These are phyloP conservation scores for Mortierella sp. DNA, from an alignment of 371 early-diverging fungal species.

Conservation along the genomic window DNA sequence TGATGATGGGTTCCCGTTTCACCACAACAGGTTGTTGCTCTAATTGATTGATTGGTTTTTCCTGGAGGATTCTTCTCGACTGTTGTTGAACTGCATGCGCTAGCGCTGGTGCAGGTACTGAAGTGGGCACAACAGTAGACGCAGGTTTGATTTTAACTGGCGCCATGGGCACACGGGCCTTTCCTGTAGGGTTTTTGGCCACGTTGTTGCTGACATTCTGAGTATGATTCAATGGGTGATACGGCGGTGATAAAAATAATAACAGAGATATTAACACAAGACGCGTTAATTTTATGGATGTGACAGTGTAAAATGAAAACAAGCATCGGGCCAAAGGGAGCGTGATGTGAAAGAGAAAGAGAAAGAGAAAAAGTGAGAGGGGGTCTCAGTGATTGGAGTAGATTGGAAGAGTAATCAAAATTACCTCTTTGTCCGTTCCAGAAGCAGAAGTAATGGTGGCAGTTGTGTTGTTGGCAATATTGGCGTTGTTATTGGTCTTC, in stretches of 20 bases:
- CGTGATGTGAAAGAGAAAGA: neutral
- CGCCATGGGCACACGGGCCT: slow-evolving; percentile 3
- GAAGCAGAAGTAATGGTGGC: too few species aligned
- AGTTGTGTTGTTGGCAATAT: neutral
- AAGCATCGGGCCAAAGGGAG: neutral
- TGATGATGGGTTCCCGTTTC: neutral
- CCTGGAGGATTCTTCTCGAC: slow-evolving; percentile 12
- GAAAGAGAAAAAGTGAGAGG: too few species aligned
- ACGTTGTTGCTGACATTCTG: slow-evolving; percentile 1
- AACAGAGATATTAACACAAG: neutral
- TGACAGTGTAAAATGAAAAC: slow-evolving; percentile 7
- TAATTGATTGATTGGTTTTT: neutral
- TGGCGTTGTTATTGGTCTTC: slow-evolving; percentile 16
- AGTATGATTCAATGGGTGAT: too few species aligned
- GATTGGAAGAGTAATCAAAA: neutral
- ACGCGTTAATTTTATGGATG: slow-evolving; percentile 5
- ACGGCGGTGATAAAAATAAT: too few species aligned
- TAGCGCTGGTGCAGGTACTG: slow-evolving; percentile 1
- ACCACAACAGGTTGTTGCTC: neutral
- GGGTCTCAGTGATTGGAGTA: neutral
- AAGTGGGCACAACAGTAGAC: neutral
- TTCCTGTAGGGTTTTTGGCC: neutral
- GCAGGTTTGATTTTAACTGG: slow-evolving; percentile 1
- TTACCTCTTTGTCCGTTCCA: slow-evolving; percentile 18
- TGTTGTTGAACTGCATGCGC: neutral